Evolutionary conservation across 2,329 filamentous ascomycete genomes (phyloP).

Genomic region (Sporothrix variecibatus): DNA sequence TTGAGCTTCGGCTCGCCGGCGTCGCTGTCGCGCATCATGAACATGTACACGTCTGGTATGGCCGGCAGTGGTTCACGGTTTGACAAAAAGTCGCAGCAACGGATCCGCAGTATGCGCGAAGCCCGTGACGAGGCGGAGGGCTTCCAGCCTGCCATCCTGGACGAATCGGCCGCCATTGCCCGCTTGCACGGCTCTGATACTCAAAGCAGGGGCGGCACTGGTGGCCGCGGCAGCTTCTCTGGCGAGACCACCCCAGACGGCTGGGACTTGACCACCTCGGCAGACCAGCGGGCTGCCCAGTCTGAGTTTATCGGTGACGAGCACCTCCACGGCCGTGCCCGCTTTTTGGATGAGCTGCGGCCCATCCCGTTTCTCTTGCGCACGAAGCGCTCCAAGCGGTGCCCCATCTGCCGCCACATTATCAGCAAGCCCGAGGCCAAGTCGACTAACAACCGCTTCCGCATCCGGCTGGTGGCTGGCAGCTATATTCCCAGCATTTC

Average conservation of each 20-base stretch:
- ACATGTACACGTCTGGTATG: conserved; percentile 65
- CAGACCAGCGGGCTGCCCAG: conserved; percentile 52
- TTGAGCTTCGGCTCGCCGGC: conserved; percentile 73
- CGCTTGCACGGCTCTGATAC: conserved; percentile 48
- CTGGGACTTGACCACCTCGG: conserved; percentile 63
- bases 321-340: conserved; percentile 51
- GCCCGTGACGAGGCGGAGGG: conserved; percentile 72
- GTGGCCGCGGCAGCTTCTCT: background rate
- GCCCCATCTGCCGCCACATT: conserved; percentile 89
- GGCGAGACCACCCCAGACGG: conserved; percentile 43
- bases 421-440: conserved; percentile 93
- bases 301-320: conserved; percentile 42
- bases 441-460: conserved; percentile 83
- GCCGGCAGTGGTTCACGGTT: conserved; percentile 54
- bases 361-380: conserved; percentile 81
- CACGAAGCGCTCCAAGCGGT: conserved; percentile 92
- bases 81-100: conserved; percentile 66
- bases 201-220: background rate
- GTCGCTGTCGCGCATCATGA: conserved; percentile 87
- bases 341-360: conserved; percentile 72
- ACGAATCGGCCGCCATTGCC: conserved; percentile 63
- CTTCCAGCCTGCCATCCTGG: conserved; percentile 61
- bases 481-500: conserved; percentile 84
- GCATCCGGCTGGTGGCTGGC: conserved; percentile 85
- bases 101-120: conserved; percentile 77